These are phyloP conservation scores for Colletotrichum orbiculare DNA, from an alignment of 2,329 filamentous ascomycete species.

Conservation along the genomic window DNA sequence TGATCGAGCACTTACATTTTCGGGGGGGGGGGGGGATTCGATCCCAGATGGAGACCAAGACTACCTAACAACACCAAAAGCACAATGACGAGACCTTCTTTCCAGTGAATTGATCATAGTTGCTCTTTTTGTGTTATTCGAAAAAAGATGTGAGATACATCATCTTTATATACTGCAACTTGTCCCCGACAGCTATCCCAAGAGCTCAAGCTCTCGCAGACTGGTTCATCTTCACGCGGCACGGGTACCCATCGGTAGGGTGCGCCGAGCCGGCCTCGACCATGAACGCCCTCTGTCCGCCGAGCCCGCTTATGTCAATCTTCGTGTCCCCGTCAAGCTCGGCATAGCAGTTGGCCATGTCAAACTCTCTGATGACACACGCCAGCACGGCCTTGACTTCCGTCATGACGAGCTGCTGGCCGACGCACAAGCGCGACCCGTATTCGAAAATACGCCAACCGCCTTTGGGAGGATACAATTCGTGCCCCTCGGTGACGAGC, in stretches of 20 bases:
- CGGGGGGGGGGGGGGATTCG: too few relatives aligned
- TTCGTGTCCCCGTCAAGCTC: constrained; percentile 29
- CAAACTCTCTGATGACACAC: constrained; percentile 58
- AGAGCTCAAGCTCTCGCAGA: not conserved
- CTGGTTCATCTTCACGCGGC: constrained; percentile 21
- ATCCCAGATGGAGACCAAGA: too few relatives aligned
- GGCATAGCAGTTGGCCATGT: constrained; percentile 41
- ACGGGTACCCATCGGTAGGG: constrained; percentile 33
- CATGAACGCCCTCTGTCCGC: constrained; percentile 31
- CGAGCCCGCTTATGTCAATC: constrained; percentile 26
- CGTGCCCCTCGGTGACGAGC: constrained; percentile 41
- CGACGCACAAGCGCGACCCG: constrained; percentile 62
- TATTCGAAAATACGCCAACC: constrained; percentile 64
- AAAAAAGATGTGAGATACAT: too few relatives aligned
- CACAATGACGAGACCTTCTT: too few relatives aligned
- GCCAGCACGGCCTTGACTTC: constrained; percentile 60
- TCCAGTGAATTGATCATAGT: too few relatives aligned
- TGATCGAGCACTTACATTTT: too few relatives aligned
- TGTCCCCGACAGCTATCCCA: too few relatives aligned
- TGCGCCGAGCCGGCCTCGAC: constrained; percentile 35
- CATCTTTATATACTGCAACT: too few relatives aligned
- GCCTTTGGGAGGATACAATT: constrained; percentile 41
- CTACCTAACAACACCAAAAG: too few relatives aligned
- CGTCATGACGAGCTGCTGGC: constrained; percentile 54
- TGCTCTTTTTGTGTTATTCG: too few relatives aligned